These are phyloP conservation scores for Pugionium cornutum DNA, from an alignment of 345 rosid genomes.

Conservation along the genomic window DNA sequence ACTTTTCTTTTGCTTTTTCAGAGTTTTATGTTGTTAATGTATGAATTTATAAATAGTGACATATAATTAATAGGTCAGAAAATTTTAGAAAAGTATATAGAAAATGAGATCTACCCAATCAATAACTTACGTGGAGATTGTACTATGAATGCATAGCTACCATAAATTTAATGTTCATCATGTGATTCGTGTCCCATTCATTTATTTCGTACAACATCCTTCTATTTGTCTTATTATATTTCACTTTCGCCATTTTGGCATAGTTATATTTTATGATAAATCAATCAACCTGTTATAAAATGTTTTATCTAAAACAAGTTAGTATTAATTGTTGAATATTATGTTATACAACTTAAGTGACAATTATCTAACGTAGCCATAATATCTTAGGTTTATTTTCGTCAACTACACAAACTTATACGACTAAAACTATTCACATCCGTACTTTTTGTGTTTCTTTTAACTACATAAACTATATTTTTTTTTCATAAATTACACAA, in stretches of 20 bases:
- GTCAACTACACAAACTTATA: too few species aligned
- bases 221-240: conserved; percentile 29
- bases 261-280: conserved; percentile 1
- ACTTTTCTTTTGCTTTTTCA: too few species aligned
- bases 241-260: conserved; percentile 12
- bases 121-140: conserved; percentile 30
- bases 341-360: not conserved
- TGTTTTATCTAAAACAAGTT: not conserved
- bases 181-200: conserved; percentile 36
- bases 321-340: not conserved
- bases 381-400: too few species aligned
- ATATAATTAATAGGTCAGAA: conserved; percentile 13
- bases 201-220: conserved; percentile 28
- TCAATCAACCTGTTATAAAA: not conserved
- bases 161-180: conserved; percentile 32
- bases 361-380: too few species aligned
- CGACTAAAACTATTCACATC: too few species aligned
- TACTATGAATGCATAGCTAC: conserved; percentile 38
- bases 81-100: conserved; percentile 3
- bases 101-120: conserved; percentile 23
- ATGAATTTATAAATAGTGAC: conserved; percentile 22
- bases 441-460: too few species aligned
- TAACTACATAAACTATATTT: too few species aligned
- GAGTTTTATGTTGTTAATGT: too few species aligned
- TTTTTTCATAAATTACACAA: too few species aligned